Evolutionary conservation across 768 basidiomycete species (phyloP), one percentile per base, ranked within the genome.

Genomic region (Suillus bovinus): DNA sequence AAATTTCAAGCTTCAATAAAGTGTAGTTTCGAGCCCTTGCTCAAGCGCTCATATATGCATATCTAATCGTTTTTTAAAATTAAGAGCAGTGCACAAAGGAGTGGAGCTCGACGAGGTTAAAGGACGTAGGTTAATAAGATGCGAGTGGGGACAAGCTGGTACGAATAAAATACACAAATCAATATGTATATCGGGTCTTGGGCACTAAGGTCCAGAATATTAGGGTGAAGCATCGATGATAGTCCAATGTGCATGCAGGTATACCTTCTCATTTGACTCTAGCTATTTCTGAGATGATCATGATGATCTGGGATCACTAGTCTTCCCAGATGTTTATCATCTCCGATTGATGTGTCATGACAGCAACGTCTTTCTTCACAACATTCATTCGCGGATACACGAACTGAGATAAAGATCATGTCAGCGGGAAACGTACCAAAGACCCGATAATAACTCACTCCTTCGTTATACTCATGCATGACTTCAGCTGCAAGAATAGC

Each of bases 261-360:
- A 56, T 56, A 34, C 38, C 27, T 56, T 39, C 55, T 56, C 24
- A 39, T 56, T 47, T 20, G 55, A 34, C 33, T 34, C 33, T 27
- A 38, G 36, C 16, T 55, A 24, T 55, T 27, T 56, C 11, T 20
- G 11, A 38, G 3, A 20, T 29, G 36, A 10, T 6, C 16, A 24
- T 39, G 36, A 10, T 6, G 24, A 24, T 39, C 17, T 56, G 3
- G 2, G 36, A 13, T 27, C 24, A 6, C 24, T 56, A 75, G 34
- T 82, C 77, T 63, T 86, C 82, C 82, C 81, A 86, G 34, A 84
- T 67, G 65, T 84, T 80, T 10, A 91, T 83, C 64, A 91, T 81
- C 79, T 94, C 93, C 1, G 89, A 84, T 69, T 94, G 81, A 72
- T 93, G 87, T 3, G 93, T 94, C 91, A 92, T 93, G 31, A 92